A percentile compares a stretch with the other conserved stretches of the same genome.
Evolutionary conservation across 768 basidiomycete species (phyloP).

Genomic region (Boletus barrowsii): DNA sequence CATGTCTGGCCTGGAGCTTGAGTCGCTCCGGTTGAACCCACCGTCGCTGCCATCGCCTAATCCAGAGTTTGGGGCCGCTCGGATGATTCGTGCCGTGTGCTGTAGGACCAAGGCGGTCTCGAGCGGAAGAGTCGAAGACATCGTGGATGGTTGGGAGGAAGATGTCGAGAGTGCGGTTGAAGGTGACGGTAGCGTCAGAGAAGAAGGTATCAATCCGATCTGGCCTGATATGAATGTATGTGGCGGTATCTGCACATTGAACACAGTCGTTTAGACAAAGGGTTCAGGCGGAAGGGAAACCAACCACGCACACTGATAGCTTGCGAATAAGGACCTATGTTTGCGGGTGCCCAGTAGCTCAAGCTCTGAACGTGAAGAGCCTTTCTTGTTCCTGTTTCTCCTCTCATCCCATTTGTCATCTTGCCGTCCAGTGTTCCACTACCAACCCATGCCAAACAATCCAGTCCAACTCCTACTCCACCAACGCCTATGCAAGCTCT

Average conservation of each 20-base stretch:
- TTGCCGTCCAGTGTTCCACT: constrained; percentile 12
- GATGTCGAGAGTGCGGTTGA: constrained; percentile 18
- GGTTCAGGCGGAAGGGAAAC: not conserved
- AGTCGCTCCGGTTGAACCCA: constrained; percentile 24
- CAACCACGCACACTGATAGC: constrained; percentile 66
- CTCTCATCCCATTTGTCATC: not conserved
- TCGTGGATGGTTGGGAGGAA: constrained; percentile 49
- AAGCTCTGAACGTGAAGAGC: constrained; percentile 92
- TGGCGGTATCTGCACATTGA: constrained; percentile 55
- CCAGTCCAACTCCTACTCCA: constrained; percentile 60
- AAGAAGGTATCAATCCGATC: constrained; percentile 83
- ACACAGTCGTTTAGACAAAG: not conserved
- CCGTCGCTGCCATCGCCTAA: constrained; percentile 26
- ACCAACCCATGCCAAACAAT: constrained; percentile 68
- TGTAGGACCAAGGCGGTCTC: constrained; percentile 79
- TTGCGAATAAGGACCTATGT: constrained; percentile 98
- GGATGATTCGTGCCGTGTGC: constrained; percentile 68
- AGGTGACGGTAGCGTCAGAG: constrained; percentile 62
- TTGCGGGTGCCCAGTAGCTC: constrained; percentile 99
- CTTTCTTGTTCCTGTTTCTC: constrained; percentile 44
- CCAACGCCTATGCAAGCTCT: constrained; percentile 90
- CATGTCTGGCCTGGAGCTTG: constrained; percentile 13
- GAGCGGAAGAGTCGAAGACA: constrained; percentile 44
- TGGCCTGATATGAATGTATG: constrained; percentile 92
- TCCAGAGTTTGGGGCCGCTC: constrained; percentile 51